phyloP scores from a whole-genome alignment of 2,329 filamentous ascomycete genomes.

The Fusarium buharicum region DNA sequence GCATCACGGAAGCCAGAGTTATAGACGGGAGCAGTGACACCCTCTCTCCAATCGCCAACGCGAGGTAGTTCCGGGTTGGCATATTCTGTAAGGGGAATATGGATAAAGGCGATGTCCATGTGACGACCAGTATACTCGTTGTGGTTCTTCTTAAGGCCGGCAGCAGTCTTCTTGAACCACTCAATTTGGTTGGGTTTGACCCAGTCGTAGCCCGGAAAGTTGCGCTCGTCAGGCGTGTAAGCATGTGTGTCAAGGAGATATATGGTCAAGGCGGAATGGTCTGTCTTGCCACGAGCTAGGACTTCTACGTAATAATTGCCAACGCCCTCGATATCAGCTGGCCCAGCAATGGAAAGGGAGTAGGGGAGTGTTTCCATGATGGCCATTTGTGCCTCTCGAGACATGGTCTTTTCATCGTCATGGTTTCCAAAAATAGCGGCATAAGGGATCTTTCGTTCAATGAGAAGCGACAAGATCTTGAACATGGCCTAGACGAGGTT shows the following conservation, averaged over 20 bases:
- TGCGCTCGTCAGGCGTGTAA: constrained; percentile 88
- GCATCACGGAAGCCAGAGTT: constrained; percentile 96
- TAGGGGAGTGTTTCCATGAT: constrained; percentile 88
- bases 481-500: constrained; percentile 75
- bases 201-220: constrained; percentile 97
- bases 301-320: constrained; percentile 97
- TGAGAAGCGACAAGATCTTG: constrained; percentile 87
- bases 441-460: constrained; percentile 89
- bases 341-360: constrained; percentile 86
- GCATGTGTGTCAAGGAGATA: constrained; percentile 94
- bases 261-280: constrained; percentile 91
- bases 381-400: constrained; percentile 82
- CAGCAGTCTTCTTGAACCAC: constrained; percentile 88
- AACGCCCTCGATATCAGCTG: constrained; percentile 84
- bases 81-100: constrained; percentile 96
- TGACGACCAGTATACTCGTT: constrained; percentile 89
- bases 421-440: constrained; percentile 97
- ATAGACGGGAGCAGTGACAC: constrained; percentile 85
- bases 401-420: constrained; percentile 88
- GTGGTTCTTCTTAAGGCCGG: constrained; percentile 79
- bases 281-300: constrained; percentile 78
- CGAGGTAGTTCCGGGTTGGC: constrained; percentile 67
- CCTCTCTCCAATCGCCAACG: constrained; percentile 79
- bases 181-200: constrained; percentile 92
- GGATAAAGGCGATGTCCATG: constrained; percentile 96